Evolutionary conservation across 306 rosid species (phyloP), one percentile per base, ranked within the genome.

Genomic region (Lathyrus aphaca): DNA sequence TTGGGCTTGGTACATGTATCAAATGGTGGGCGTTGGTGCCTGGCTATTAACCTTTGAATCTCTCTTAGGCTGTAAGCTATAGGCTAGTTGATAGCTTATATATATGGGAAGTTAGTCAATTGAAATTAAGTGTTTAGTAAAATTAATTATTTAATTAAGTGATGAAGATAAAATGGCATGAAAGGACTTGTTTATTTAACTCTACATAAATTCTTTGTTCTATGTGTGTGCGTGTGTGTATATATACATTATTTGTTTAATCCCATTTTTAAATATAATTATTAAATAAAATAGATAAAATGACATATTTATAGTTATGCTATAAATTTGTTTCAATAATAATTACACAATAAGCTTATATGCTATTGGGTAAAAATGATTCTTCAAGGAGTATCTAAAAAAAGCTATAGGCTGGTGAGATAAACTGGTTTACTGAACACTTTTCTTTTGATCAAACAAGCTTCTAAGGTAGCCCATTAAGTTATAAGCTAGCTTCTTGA

Each of bases 401-500:
- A 55, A 55, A 4, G n/a, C 58, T 19, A 21, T 12, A 55, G 10
- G 61, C 17, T 50, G 29, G 58, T 53, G 8, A 19, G n/a, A 4
- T 23, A 55, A 55, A 16, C 2, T 54, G 4, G 32, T 23, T 54
- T 23, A 25, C 5, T 0, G 0, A 23, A 54, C 35, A 54, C 60
- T 11, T 54, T 10, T 54, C 8, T 54, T 54, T 23, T 54, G 37
- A 23, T 54, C 35, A 54, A 54, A 23, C 37, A 25, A 54, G 60
- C 60, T 55, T 23, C 25, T 50, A 17, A 17, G 56, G 2, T 54
- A 23, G 60, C 15, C 51, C 51, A n/a, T n/a, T 46, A 46, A 44
- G 21, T 46, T 46, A 46, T 48, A 50, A 50, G 57, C 29, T 50
- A 50, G 27, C 57, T 55, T 55, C 16, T 55, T 13, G 17, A 25